Evolutionary conservation across 805 yeast species (phyloP), one percentile per base, ranked within the genome.

Genomic region (Myxozyma vanderwaltii): DNA sequence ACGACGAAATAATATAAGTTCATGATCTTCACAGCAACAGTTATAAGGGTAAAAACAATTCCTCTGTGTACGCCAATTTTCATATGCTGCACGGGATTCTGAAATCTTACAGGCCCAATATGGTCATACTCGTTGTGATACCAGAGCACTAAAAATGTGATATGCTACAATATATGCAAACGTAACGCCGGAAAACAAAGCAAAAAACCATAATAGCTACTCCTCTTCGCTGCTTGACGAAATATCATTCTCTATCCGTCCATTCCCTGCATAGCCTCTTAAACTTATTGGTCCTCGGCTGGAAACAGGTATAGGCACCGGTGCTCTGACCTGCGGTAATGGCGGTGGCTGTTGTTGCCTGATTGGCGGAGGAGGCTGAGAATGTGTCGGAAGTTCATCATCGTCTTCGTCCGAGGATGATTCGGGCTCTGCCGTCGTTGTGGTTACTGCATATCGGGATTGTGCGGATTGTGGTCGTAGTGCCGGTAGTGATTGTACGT

Each of bases 201-300:
- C n/a, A n/a, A n/a, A n/a, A n/a, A n/a, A n/a, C n/a, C n/a, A n/a
- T n/a, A n/a, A n/a, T 5, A 24, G 15, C 33, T 53, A 66, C 49
- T 66, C 68, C 27, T 65, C 68, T 40, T 65, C 68, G 35, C 67
- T 63, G 21, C 67, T 61, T 4, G 69, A 65, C 29, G 58, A 52
- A 5, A 66, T 47, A 13, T 65, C 67, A n/a, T 61, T 64, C 41
- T 66, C 68, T 7, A 41, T 50, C 8, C 67, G 53, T 13, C 48
- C 29, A 13, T 57, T 51, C 8, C 67, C 65, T 6, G 69, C 58
- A 33, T 56, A 60, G 4, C 64, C 67, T n/a, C 68, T 54, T n/a
- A 65, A 47, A 47, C 66, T 61, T 7, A 62, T 65, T n/a, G 68
- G 68, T 6, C 48, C 50, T n/a, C 56, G 19, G 23, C 51, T 31